Conservation (phyloP, 192 early-diverging fungal genomes). For the Linnemannia hyalina region DNA sequence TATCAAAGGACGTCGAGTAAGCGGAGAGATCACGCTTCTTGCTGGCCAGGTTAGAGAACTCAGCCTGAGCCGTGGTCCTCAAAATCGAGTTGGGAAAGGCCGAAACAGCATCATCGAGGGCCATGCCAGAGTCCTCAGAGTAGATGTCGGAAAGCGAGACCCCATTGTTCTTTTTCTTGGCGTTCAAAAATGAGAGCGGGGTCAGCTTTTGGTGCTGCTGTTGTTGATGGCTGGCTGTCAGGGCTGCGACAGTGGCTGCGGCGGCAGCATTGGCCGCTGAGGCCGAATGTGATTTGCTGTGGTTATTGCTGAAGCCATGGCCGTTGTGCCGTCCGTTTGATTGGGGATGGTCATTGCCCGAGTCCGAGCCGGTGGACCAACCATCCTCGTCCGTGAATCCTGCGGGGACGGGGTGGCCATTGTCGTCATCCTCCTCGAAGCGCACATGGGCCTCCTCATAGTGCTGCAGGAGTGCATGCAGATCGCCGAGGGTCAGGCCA, state of each 20-base stretch:
- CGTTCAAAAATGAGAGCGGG: slow-evolving; percentile 38
- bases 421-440: slow-evolving; percentile 82
- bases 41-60: slow-evolving; percentile 33
- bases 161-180: slow-evolving; percentile 35
- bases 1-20: slow-evolving; percentile 54
- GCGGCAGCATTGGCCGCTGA: slow-evolving; percentile 39
- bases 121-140: slow-evolving; percentile 28
- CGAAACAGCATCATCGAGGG: slow-evolving; percentile 25
- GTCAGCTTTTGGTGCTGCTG: slow-evolving; percentile 44
- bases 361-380: slow-evolving; percentile 41
- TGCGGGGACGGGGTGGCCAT: slow-evolving; percentile 45
- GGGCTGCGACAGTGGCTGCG: slow-evolving; percentile 46
- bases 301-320: neutral
- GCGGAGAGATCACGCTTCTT: slow-evolving; percentile 52
- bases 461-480: slow-evolving; percentile 97
- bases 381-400: slow-evolving; percentile 55
- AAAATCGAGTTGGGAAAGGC: slow-evolving; percentile 52
- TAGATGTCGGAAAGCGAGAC: slow-evolving; percentile 54
- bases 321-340: slow-evolving; percentile 2
- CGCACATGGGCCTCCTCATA: slow-evolving; percentile 96
- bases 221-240: slow-evolving; percentile 39
- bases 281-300: neutral
- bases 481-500: slow-evolving; percentile 85
- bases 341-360: neutral
- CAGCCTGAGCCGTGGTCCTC: slow-evolving; percentile 38